These are phyloP conservation scores for Elasticomyces elasticus DNA, from an alignment of 495 filamentous ascomycete species.

Conservation along the genomic window DNA sequence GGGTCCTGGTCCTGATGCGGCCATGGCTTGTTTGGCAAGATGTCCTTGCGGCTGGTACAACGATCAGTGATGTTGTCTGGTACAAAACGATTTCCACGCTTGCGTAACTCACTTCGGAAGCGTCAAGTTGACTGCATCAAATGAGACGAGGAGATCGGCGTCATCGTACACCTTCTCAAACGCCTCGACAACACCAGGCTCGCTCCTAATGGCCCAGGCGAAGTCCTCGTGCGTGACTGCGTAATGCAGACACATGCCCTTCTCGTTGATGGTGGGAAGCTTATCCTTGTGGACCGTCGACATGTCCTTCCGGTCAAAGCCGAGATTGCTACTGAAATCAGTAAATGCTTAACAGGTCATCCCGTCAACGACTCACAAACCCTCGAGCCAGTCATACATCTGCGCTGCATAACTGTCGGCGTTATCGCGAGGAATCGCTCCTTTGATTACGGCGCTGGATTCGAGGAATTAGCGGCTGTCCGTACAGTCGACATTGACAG, in stretches of 20 bases:
- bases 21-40: constrained; percentile 38
- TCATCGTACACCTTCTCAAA: too few species aligned
- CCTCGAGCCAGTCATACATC: constrained; percentile 35
- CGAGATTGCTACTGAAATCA: constrained; percentile 28
- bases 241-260: constrained; percentile 16
- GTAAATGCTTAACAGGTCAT: not conserved
- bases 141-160: too few species aligned
- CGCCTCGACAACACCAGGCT: too few species aligned
- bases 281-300: constrained; percentile 32
- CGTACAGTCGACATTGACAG: not conserved
- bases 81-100: not conserved
- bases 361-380: constrained; percentile 23
- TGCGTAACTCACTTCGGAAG: constrained; percentile 23
- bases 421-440: constrained; percentile 34
- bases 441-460: constrained; percentile 35
- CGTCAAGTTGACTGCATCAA: too few species aligned
- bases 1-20: constrained; percentile 41
- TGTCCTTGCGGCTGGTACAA: constrained; percentile 24
- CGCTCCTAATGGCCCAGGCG: too few species aligned
- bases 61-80: not conserved
- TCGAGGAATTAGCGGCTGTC: not conserved
- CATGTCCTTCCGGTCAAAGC: constrained; percentile 30
- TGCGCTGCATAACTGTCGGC: constrained; percentile 32
- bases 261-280: constrained; percentile 24
- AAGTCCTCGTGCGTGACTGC: too few species aligned